Evolutionary conservation across 805 yeast species (phyloP).

Genomic region (Candida sonorensis): DNA sequence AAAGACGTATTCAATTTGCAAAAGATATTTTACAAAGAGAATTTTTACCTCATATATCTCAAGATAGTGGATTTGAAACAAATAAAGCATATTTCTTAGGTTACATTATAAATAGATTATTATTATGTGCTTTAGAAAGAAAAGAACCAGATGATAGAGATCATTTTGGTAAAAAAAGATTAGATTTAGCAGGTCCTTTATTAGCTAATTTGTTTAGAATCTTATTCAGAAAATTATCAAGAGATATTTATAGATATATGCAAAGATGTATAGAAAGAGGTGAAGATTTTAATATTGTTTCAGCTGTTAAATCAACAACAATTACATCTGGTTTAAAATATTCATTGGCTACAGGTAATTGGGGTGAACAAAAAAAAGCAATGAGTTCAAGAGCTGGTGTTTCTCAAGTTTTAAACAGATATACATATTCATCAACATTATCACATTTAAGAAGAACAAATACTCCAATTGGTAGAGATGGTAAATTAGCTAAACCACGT

Average conservation of each 20-base stretch:
- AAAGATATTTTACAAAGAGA: constrained; percentile 95
- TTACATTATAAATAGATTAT: constrained; percentile 92
- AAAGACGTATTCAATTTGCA: constrained; percentile 97
- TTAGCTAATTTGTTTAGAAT: constrained; percentile 93
- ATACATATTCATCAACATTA: constrained; percentile 96
- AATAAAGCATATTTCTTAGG: constrained; percentile 97
- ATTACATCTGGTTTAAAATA: constrained; percentile 96
- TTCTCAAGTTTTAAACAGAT: constrained; percentile 95
- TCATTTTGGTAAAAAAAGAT: constrained; percentile 97
- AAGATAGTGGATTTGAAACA: constrained; percentile 93
- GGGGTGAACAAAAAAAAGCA: constrained; percentile 99
- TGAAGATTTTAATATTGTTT: constrained; percentile 90
- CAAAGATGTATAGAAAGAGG: constrained; percentile 98
- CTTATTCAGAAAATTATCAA: constrained; percentile 88
- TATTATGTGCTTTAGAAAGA: constrained; percentile 93
- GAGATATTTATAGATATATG: constrained; percentile 96
- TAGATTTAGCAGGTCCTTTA: constrained; percentile 97
- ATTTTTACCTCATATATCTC: constrained; percentile 94
- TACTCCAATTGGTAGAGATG: constrained; percentile 99
- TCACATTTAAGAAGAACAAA: constrained; percentile 98
- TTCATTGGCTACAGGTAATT: constrained; percentile 98
- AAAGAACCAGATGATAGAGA: constrained; percentile 99
- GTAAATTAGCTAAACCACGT: constrained; percentile 97
- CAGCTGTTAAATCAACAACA: constrained; percentile 95
- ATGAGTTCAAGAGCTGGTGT: constrained; percentile 99